A percentile compares a stretch with the other conserved stretches of the same genome.
These are phyloP conservation scores for Clarireedia paspali DNA, from an alignment of 2,329 filamentous ascomycete genomes.

Conservation along the genomic window DNA sequence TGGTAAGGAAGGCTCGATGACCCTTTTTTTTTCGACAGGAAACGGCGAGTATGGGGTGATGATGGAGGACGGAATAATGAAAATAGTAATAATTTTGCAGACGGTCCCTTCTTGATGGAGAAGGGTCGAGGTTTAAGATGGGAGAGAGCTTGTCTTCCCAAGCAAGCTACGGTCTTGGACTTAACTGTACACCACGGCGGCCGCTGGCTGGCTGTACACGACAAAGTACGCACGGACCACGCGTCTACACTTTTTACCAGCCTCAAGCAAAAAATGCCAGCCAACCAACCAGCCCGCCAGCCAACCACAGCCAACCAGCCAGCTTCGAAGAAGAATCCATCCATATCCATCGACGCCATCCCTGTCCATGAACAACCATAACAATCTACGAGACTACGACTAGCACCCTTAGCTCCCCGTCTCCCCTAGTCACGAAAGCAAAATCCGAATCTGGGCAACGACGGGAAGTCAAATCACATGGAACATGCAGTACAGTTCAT, in stretches of 20 bases:
- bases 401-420: too few relatives aligned
- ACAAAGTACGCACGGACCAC: background rate
- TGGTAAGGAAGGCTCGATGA: slow-evolving; percentile 10
- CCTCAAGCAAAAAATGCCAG: background rate
- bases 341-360: too few relatives aligned
- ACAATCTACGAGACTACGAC: too few relatives aligned
- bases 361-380: too few relatives aligned
- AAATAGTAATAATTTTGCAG: too few relatives aligned
- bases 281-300: too few relatives aligned
- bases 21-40: background rate
- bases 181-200: slow-evolving; percentile 4
- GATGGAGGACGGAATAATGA: background rate
- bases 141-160: slow-evolving; percentile 3
- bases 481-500: too few relatives aligned
- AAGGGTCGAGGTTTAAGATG: slow-evolving; percentile 4
- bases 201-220: slow-evolving; percentile 7
- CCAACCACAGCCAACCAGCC: too few relatives aligned
- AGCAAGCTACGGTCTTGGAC: slow-evolving; percentile 7
- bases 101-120: slow-evolving; percentile 5
- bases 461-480: too few relatives aligned
- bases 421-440: too few relatives aligned
- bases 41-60: background rate
- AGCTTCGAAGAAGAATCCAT: too few relatives aligned
- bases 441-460: too few relatives aligned
- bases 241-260: background rate